phyloP scores from a whole-genome alignment of 2,329 filamentous ascomycete genomes.

The Monosporascus ibericus region DNA sequence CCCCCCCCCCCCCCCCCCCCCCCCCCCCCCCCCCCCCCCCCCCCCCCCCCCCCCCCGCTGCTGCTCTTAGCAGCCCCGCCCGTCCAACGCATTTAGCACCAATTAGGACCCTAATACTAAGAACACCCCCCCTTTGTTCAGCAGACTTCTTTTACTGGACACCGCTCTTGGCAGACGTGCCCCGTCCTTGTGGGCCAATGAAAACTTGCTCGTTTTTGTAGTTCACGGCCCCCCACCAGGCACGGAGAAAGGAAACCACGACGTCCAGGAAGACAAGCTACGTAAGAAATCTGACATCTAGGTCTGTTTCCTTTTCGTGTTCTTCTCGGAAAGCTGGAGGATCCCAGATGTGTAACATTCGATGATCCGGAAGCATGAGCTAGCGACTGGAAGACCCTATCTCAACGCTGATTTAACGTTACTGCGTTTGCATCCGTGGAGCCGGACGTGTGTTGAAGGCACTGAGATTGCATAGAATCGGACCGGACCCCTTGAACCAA shows the following conservation, averaged over 20 bases:
- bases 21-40: no score
- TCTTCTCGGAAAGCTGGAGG: background rate
- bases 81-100: background rate
- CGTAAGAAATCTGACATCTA: conserved; percentile 5
- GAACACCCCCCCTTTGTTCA: background rate
- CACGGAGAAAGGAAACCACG: conserved; percentile 11
- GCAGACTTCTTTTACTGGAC: background rate
- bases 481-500: background rate
- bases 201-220: conserved; percentile 38
- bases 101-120: background rate
- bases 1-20: no score
- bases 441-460: background rate
- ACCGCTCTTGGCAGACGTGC: background rate
- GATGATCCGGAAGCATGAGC: background rate
- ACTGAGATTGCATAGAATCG: background rate
- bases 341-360: background rate
- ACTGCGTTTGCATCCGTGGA: background rate
- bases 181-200: conserved; percentile 30
- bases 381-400: background rate
- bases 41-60: no score
- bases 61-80: background rate
- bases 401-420: background rate
- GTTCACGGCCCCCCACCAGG: conserved; percentile 17
- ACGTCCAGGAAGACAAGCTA: conserved; percentile 4
- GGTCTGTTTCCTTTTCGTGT: background rate